A percentile compares a stretch with the other conserved stretches of the same genome.
phyloP scores from a whole-genome alignment of 495 filamentous ascomycete species.

The Podospora bellae-mahoneyi region DNA sequence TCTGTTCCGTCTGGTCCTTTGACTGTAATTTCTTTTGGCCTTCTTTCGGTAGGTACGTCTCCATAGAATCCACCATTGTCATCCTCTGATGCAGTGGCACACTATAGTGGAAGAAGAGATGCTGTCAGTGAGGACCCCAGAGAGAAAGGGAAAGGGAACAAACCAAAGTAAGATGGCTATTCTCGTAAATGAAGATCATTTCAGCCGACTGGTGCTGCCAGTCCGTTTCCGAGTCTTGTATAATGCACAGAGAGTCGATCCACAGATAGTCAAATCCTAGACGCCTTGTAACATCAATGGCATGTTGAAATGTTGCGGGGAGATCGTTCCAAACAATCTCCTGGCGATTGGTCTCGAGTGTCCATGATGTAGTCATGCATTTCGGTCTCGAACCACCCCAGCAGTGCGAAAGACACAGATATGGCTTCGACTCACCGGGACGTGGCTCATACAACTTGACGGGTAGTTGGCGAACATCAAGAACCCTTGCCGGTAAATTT shows the following conservation, averaged over 20 bases:
- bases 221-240: not conserved
- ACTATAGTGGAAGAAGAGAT: not conserved
- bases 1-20: not conserved
- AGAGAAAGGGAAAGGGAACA: not conserved
- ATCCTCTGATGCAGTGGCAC: not conserved
- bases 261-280: constrained; percentile 8
- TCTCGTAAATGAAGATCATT: constrained; percentile 3
- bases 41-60: not conserved
- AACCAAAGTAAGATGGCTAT: not conserved
- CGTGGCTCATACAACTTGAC: not conserved
- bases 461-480: not conserved
- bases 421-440: not conserved
- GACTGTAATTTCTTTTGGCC: not conserved
- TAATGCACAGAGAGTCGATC: constrained; percentile 5
- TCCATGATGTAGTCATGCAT: not conserved
- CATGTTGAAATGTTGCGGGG: not conserved
- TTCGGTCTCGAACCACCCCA: not conserved
- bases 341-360: not conserved
- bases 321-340: not conserved
- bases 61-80: not conserved
- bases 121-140: not conserved
- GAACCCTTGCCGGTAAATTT: not conserved
- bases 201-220: not conserved
- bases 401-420: not conserved
- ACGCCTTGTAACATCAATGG: not conserved